Evolutionary conservation across 2,329 filamentous ascomycete species (phyloP).

Genomic region (Metarhizium rileyi): DNA sequence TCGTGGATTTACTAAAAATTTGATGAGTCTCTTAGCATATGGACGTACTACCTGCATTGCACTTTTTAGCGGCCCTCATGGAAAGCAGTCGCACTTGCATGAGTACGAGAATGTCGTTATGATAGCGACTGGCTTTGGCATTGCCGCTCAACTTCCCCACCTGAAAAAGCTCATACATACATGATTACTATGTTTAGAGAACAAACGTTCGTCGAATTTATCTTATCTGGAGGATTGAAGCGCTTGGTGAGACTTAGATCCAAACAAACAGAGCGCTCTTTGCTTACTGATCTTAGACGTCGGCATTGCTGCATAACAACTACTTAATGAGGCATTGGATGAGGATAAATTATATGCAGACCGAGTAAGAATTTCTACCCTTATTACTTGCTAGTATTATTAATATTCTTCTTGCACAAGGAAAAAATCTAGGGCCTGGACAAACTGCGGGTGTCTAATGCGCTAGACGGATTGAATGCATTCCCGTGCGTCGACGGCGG

Average conservation of each 20-base stretch:
- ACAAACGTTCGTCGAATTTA: background rate
- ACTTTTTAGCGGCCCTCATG: background rate
- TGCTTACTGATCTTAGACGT: background rate
- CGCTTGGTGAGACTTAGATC: background rate
- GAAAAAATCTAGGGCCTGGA: no score
- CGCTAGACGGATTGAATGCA: slow-evolving; percentile 2
- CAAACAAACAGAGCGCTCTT: background rate
- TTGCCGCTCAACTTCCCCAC: background rate
- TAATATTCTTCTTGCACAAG: slow-evolving; percentile 2
- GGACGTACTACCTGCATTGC: background rate
- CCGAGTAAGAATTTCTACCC: background rate
- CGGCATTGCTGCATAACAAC: background rate
- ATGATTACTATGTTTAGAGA: background rate
- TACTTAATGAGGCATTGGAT: background rate
- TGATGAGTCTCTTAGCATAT: background rate
- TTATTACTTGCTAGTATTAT: background rate
- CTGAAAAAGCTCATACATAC: background rate
- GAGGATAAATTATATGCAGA: background rate
- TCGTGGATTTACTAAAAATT: background rate
- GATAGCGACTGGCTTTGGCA: background rate
- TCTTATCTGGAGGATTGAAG: background rate
- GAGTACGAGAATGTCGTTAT: background rate
- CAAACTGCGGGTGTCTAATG: slow-evolving; percentile 3
- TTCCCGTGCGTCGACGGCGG: background rate
- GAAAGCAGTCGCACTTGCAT: background rate